Evolutionary conservation across 2,329 filamentous ascomycete species (phyloP).

Genomic region (Amauroascus verrucosus): DNA sequence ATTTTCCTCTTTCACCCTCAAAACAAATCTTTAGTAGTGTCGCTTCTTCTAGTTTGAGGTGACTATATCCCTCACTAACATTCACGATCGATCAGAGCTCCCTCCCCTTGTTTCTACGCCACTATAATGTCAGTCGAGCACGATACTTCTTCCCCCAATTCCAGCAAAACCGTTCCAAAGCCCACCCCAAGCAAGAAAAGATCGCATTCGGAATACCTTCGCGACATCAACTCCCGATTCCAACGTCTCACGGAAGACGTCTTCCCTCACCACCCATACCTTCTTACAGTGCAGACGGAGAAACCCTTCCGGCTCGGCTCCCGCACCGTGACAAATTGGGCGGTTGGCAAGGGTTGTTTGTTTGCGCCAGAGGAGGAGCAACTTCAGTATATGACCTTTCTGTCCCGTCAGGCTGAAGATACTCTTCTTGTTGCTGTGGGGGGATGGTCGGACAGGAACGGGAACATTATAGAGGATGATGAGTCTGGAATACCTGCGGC

Average conservation of each 20-base stretch:
- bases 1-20: not conserved
- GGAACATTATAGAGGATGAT: constrained; percentile 37
- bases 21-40: not conserved
- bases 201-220: constrained; percentile 16
- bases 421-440: constrained; percentile 44
- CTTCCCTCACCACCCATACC: constrained; percentile 37
- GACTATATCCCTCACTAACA: not conserved
- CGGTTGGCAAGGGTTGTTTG: constrained; percentile 40
- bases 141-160: constrained; percentile 9
- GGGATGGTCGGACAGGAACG: constrained; percentile 43
- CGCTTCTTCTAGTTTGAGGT: not conserved
- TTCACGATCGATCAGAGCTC: not conserved
- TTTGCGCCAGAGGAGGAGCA: constrained; percentile 48
- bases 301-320: constrained; percentile 36
- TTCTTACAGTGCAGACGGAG: constrained; percentile 39
- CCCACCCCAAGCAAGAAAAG: constrained; percentile 14
- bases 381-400: constrained; percentile 53
- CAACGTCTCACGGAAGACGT: constrained; percentile 33
- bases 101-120: not conserved
- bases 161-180: constrained; percentile 10
- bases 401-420: constrained; percentile 48
- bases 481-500: constrained; percentile 27
- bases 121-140: constrained; percentile 17
- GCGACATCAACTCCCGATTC: constrained; percentile 28
- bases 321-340: constrained; percentile 39